Base-by-base conservation (phyloP, 768 basidiomycete genomes). In the Kwoniella shandongensis region DNA sequence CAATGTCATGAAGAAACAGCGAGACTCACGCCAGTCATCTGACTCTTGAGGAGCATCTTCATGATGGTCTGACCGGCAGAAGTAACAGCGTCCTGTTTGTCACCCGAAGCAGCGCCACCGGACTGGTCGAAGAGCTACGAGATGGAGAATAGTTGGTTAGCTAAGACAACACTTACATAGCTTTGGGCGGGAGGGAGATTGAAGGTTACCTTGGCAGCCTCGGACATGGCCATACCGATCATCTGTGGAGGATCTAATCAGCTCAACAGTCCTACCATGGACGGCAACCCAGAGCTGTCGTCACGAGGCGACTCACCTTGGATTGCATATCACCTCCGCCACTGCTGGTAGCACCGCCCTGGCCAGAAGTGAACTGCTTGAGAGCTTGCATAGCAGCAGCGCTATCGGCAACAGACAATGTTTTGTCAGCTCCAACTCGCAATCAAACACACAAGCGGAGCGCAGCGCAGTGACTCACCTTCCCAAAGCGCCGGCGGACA, bases 191-290 rank as follows among this genome's bases (percentile, higher is more conserved):
- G 13, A 22, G 17, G 38, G 15, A 29, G 39, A 17, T 22, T 22
- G 30, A 4, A 27, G 22, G 63, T 38, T 25, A 74, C 71, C 65
- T 73, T 77, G 48, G 70, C 71, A 57, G 76, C 79, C 59, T 93
- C 86, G 0, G 84, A 83, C 89, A 94, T 90, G 3, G 91, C 91
- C 75, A 90, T 76, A 67, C 87, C 87, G 76, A 94, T 85, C 57
- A 93, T 78, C 74, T 92, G 75, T 22, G 32, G 26, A 4, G 2
- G 3, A 30, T 6, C 32, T 32, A 6, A 32, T 30, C 13, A 32
- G 26, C 35, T 57, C 30, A 53, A 27, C 47, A 23, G 10, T 17
- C 44, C 20, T 23, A 20, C 17, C 20, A 32, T 32, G 32, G n/a
- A n/a, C 6, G 6, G 6, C 32, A 23, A 15, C 18, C 44, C 30